phyloP scores from a whole-genome alignment of 495 filamentous ascomycete species.

The Lichina pygmaea region DNA sequence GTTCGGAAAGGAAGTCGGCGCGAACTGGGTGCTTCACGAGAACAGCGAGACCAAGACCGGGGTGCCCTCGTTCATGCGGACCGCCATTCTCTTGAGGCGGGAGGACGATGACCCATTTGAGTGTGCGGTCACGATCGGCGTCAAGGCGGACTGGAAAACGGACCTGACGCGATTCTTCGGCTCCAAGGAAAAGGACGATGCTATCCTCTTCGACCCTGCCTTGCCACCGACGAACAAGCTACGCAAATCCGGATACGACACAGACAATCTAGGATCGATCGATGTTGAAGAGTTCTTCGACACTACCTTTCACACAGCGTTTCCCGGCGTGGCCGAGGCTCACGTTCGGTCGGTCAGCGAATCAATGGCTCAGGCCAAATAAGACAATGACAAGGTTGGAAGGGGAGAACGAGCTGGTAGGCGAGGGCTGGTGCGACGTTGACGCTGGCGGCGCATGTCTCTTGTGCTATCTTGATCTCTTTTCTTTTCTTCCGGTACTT shows the following conservation, averaged over 20 bases:
- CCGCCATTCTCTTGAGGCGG: constrained; percentile 8
- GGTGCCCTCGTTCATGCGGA: constrained; percentile 5
- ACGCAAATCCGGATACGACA: constrained; percentile 6
- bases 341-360: too few species aligned
- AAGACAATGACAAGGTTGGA: too few species aligned
- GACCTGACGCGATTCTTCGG: not conserved
- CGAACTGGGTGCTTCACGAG: constrained; percentile 7
- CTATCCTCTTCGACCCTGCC: constrained; percentile 7
- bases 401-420: too few species aligned
- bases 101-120: constrained; percentile 6
- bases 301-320: too few species aligned
- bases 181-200: constrained; percentile 6
- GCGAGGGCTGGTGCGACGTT: too few species aligned
- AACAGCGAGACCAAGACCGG: constrained; percentile 6
- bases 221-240: constrained; percentile 8
- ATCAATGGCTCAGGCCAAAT: too few species aligned
- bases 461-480: too few species aligned
- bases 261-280: constrained; percentile 4
- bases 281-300: not conserved
- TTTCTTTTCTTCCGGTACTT: too few species aligned
- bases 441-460: too few species aligned
- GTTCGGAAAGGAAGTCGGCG: constrained; percentile 3
- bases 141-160: constrained; percentile 6
- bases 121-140: constrained; percentile 6
- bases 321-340: too few species aligned